Conservation (phyloP, 2,329 filamentous ascomycete species). For the Alternaria arborescens region DNA sequence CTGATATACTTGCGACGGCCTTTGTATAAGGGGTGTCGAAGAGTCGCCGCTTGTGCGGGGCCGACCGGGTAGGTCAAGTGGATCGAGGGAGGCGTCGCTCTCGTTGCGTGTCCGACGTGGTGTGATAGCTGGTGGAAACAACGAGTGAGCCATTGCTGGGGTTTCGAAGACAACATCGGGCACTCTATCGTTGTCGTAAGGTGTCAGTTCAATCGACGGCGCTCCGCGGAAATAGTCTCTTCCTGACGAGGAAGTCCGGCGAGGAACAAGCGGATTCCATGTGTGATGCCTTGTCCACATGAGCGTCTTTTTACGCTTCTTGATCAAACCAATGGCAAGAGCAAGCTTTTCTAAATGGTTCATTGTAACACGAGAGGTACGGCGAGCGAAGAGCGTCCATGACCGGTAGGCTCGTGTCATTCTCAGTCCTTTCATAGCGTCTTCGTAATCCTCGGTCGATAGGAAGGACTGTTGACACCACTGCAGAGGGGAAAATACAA, state of each 20-base stretch:
- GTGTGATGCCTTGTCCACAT: slow-evolving; percentile 30
- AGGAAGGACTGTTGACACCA: slow-evolving; percentile 53
- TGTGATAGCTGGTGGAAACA: neutral
- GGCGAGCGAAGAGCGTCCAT: slow-evolving; percentile 25
- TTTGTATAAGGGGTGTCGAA: neutral
- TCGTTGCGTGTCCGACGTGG: neutral
- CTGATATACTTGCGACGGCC: neutral
- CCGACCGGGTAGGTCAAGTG: neutral
- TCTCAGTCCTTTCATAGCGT: slow-evolving; percentile 37
- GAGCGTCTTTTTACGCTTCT: slow-evolving; percentile 32
- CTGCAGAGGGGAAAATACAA: neutral
- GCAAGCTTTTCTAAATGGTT: slow-evolving; percentile 25
- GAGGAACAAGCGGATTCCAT: slow-evolving; percentile 12
- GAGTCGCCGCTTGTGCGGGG: neutral
- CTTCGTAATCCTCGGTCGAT: slow-evolving; percentile 43
- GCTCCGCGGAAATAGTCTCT: neutral
- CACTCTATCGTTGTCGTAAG: neutral
- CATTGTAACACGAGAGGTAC: slow-evolving; percentile 22
- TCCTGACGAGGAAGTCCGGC: neutral
- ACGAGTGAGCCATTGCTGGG: neutral
- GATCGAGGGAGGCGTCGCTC: neutral
- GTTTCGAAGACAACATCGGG: neutral
- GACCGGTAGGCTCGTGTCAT: slow-evolving; percentile 36
- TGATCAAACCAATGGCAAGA: slow-evolving; percentile 24
- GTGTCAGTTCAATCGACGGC: neutral